Percentiles rank a stretch among this genome's conserved stretches.
phyloP scores from a whole-genome alignment of 1,284 basidiomycete species.

The Mycena citricolor region DNA sequence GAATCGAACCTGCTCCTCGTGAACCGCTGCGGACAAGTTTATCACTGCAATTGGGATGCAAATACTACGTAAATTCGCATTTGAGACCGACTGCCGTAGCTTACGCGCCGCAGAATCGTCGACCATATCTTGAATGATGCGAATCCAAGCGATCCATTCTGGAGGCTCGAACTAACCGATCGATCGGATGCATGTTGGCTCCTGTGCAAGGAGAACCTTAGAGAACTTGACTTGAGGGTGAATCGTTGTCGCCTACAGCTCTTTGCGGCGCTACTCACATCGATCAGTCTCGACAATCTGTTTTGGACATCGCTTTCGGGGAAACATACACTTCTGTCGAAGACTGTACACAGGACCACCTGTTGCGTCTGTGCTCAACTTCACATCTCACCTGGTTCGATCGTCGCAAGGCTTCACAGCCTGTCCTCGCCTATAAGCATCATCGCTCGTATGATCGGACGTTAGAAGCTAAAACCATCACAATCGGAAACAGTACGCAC shows the following conservation, averaged over 20 bases:
- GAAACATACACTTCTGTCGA: slow-evolving; percentile 55
- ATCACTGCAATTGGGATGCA: slow-evolving; percentile 8
- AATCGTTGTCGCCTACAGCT: no score
- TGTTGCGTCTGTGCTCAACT: slow-evolving; percentile 57
- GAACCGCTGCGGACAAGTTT: slow-evolving; percentile 48
- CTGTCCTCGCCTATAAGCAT: slow-evolving; percentile 63
- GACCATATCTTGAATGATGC: no score
- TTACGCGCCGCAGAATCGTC: no score
- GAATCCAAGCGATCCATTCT: slow-evolving; percentile 31
- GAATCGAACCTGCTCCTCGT: slow-evolving; percentile 40
- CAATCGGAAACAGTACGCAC: slow-evolving; percentile 37
- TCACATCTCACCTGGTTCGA: slow-evolving; percentile 68
- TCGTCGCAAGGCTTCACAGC: slow-evolving; percentile 49
- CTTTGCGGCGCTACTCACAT: no score
- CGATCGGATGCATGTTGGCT: slow-evolving; percentile 27
- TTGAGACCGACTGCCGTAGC: no score
- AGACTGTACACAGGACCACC: slow-evolving; percentile 38
- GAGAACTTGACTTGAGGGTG: slow-evolving; percentile 52
- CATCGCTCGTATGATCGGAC: slow-evolving; percentile 59
- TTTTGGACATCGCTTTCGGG: slow-evolving; percentile 19
- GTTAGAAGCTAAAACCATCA: slow-evolving; percentile 43
- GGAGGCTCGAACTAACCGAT: slow-evolving; percentile 31
- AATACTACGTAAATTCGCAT: no score
- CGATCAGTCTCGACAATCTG: slow-evolving; percentile 25
- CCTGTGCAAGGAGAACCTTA: slow-evolving; percentile 34